phyloP scores from a whole-genome alignment of 2,329 filamentous ascomycete genomes.

The Orbilia brochopaga region DNA sequence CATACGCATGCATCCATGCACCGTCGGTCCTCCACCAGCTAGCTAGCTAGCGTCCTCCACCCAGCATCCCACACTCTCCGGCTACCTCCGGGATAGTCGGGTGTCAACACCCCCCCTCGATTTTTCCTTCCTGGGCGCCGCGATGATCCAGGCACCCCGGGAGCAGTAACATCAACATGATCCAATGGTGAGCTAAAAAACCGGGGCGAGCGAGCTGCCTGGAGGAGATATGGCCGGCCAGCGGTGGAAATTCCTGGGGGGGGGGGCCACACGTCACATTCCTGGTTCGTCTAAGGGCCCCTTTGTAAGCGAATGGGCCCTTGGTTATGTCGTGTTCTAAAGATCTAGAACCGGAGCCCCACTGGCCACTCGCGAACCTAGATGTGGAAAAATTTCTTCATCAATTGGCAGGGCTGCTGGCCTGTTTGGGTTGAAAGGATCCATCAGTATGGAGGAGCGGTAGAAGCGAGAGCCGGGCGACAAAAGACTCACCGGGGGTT shows the following conservation, averaged over 20 bases:
- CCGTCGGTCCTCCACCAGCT: not conserved
- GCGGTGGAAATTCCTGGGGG: conserved; percentile 36
- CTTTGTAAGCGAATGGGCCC: conserved; percentile 35
- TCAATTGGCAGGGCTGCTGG: conserved; percentile 7
- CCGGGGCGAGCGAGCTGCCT: conserved; percentile 15
- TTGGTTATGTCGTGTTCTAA: conserved; percentile 13
- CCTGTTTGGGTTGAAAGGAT: not conserved
- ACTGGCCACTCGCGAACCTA: not conserved
- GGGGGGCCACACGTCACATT: conserved; percentile 38
- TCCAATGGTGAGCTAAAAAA: conserved; percentile 21
- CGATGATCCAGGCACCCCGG: conserved; percentile 8
- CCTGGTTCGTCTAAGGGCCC: conserved; percentile 25
- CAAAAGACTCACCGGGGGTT: conserved; percentile 21
- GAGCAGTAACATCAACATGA: conserved; percentile 31
- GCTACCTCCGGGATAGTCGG: conserved; percentile 45
- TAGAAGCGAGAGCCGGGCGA: conserved; percentile 2
- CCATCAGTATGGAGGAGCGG: no score
- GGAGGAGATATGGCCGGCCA: conserved; percentile 12
- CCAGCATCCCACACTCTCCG: conserved; percentile 7
- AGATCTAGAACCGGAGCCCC: conserved; percentile 5
- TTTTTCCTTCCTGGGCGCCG: not conserved
- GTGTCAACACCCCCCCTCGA: no score
- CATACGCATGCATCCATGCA: conserved; percentile 7
- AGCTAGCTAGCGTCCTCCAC: not conserved
- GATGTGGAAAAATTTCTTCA: conserved; percentile 18